Base-by-base conservation (phyloP, 257 asterid genomes). In the Nicotiana otophora region DNA sequence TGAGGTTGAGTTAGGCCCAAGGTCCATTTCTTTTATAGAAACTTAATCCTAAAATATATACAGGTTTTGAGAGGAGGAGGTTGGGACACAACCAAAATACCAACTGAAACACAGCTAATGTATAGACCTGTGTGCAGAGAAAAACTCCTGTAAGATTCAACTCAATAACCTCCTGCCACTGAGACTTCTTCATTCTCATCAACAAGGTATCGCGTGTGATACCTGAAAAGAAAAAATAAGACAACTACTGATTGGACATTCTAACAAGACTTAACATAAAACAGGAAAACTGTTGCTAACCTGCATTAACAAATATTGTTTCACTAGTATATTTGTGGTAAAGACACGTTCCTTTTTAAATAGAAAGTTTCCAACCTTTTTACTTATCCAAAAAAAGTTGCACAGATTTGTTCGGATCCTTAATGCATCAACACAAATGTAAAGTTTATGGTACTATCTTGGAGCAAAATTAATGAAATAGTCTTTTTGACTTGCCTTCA, bases 151-250 rank as follows among this genome's bases (percentile, higher is more conserved):
- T 96, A 75, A 96, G 98, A 88, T 96, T 96, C 81, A 94, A 90
- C 87, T 91, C 97, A 81, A 96, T 94, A 88, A 96, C 99, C 81
- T 96, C 98, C 88, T 93, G 94, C 99, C 99, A 96, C 66, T 96
- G 98, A 83, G 99, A 83, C 61, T 83, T 86, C 91, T 92, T 93
- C 99, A 96, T 96, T 90, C 97, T 92, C 98, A 96, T 94, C 93
- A 96, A 86, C 89, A 96, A 90, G 81, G 97, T 94, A 89, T 93
- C 99, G 88, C 97, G 92, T 5, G 98, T 93, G 84, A 96, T 94
- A 78, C 99, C 99, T 96, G 92, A 82, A 85, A 85, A 63, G 70
- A 80, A 69, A 15, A 53, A n/a, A 68, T 51, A 75, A 51, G 63
- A 75, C 62, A 51, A 28, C 16, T 51, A 51, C 42, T 26, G 17